Evolutionary conservation across 306 rosid genomes (phyloP), one percentile per base, ranked within the genome.

Genomic region (Sechiopsis laciniata): DNA sequence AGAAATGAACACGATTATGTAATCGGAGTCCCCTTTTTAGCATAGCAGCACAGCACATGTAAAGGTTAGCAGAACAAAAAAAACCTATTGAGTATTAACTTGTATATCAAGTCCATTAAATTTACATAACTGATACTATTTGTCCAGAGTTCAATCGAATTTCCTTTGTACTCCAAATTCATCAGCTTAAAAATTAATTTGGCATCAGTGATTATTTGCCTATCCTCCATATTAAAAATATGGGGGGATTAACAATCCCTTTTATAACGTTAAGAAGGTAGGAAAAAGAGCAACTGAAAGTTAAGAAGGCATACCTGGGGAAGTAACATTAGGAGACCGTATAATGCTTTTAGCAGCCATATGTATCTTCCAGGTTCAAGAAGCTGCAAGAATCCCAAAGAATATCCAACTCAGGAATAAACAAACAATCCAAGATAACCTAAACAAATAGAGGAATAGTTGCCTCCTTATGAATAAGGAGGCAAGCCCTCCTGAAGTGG

Each of bases 321-420:
- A 84, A 95, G 97, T 80, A 95, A 75, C 99, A 95, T 95, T 75
- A 95, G 79, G 77, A 95, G 95, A 53, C 99, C 99, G 81, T 95
- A 87, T 75, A 95, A 80, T 8, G 96, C 84, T 85, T 91, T 95
- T 75, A 95, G 85, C 79, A 95, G 78, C 96, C 90, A 95, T 21
- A 81, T 78, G 81, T 91, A 82, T 83, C 87, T 89, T 82, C 90
- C 96, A 61, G 97, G 97, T 80, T 95, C 99, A 15, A 95, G 92
- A 88, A 95, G 99, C 99, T 95, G 93, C 84, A 84, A 83, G 62
- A 83, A 82, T 56, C 56, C 45, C 8, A 22, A 70, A 24, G 48
- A 2, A 7, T 15, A 69, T 9, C 74, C 8, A 8, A 48, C 16
- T 51, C 9, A 55, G 63, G 37, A 19, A 71, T 15, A 59, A 14